A percentile compares a stretch with the other conserved stretches of the same genome.
These are phyloP conservation scores for Cutaneotrichosporon cavernicola DNA, from an alignment of 1,284 basidiomycete species.

Conservation along the genomic window DNA sequence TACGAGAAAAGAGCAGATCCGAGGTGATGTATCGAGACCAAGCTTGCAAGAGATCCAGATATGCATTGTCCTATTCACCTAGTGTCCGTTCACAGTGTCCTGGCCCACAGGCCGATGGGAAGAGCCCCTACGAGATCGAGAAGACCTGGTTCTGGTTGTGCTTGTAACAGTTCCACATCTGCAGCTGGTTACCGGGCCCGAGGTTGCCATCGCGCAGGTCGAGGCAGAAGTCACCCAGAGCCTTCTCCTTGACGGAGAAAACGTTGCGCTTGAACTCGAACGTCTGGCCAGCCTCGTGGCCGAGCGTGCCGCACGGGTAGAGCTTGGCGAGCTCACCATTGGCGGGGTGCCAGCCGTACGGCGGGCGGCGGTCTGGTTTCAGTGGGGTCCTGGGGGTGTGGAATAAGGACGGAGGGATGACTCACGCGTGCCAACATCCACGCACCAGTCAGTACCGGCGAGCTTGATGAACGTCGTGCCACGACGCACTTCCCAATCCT, in stretches of 20 bases:
- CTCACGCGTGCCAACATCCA: slow-evolving; percentile 25
- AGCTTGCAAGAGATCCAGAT: not conserved
- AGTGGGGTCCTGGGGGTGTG: no score
- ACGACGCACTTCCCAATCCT: slow-evolving; percentile 17
- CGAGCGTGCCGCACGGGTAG: slow-evolving; percentile 2
- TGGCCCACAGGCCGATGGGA: no score
- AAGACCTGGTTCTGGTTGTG: slow-evolving; percentile 28
- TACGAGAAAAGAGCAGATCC: no score
- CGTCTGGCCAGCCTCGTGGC: not conserved
- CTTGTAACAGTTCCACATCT: slow-evolving; percentile 31
- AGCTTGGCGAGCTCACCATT: slow-evolving; percentile 8
- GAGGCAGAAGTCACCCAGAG: slow-evolving; percentile 23
- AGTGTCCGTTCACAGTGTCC: not conserved
- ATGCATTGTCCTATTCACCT: not conserved
- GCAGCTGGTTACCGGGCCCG: slow-evolving; percentile 22
- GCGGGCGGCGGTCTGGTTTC: slow-evolving; percentile 6
- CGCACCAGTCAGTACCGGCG: slow-evolving; percentile 33
- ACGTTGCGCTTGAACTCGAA: not conserved
- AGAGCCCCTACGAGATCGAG: slow-evolving; percentile 1
- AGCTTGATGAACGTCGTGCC: slow-evolving; percentile 15
- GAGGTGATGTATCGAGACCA: not conserved
- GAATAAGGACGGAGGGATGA: not conserved
- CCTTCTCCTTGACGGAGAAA: slow-evolving; percentile 4
- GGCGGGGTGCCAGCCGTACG: slow-evolving; percentile 1
- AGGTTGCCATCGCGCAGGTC: slow-evolving; percentile 28